Percentiles rank a stretch among this genome's conserved stretches.
phyloP scores from a whole-genome alignment of 2,329 filamentous ascomycete species.

The Aspergillus sp. region DNA sequence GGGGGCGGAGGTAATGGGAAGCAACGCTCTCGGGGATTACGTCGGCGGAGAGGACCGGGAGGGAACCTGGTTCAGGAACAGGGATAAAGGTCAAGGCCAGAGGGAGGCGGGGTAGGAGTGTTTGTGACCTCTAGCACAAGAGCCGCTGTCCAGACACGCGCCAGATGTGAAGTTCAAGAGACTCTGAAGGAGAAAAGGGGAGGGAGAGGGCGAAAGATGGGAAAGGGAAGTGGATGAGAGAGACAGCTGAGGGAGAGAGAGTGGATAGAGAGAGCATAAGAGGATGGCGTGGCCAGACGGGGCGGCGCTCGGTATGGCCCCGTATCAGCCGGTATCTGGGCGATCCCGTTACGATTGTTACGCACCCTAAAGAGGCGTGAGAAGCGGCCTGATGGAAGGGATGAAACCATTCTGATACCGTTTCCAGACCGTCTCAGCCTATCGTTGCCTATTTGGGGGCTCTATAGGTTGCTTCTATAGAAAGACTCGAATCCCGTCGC shows the following conservation, averaged over 20 bases:
- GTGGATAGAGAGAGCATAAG: conserved; percentile 4
- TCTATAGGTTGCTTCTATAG: conserved; percentile 14
- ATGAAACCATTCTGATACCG: conserved; percentile 3
- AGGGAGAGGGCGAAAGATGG: background rate
- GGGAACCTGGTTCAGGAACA: background rate
- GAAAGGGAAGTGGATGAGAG: background rate
- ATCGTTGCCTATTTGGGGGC: conserved; percentile 15
- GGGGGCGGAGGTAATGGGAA: background rate
- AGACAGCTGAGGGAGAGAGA: background rate
- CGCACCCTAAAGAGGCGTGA: background rate
- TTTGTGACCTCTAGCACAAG: no score
- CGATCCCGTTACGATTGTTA: background rate
- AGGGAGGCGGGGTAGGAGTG: no score
- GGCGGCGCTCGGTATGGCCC: background rate
- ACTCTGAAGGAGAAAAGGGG: background rate
- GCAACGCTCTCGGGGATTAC: background rate
- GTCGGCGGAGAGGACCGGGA: background rate
- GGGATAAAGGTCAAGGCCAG: background rate
- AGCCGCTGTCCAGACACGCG: no score
- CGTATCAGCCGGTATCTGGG: background rate
- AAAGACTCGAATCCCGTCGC: background rate
- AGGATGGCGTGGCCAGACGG: conserved; percentile 19
- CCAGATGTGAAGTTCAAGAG: no score
- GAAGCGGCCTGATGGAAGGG: background rate
- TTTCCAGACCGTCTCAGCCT: conserved; percentile 13